A percentile compares a stretch with the other conserved stretches of the same genome.
Evolutionary conservation across 176 grass and related monocot genomes (phyloP).

Genomic region (Zea luxurians): DNA sequence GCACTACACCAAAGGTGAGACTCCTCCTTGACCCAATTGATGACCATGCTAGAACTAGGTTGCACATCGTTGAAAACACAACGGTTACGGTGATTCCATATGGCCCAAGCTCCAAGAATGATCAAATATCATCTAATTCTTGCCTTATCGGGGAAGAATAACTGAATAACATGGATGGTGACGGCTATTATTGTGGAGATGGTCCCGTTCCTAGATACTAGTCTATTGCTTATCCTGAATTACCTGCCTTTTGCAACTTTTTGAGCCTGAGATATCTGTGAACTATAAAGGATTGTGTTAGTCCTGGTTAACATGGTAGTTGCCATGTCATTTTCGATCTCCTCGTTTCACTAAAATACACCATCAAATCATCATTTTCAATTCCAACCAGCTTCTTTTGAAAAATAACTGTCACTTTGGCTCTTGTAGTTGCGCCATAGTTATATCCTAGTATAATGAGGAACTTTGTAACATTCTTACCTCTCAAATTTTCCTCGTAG

Average conservation of each 20-base stretch:
- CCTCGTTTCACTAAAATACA: background rate
- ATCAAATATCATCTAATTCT: background rate
- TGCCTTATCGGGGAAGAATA: background rate
- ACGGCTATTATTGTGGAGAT: background rate
- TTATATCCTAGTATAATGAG: background rate
- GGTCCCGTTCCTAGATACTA: background rate
- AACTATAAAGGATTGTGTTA: background rate
- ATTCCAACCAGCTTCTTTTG: background rate
- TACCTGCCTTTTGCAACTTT: slow-evolving; percentile 3
- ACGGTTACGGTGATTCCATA: no score
- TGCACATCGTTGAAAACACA: no score
- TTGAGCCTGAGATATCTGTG: background rate
- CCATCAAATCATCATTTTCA: slow-evolving; percentile 12
- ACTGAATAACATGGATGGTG: background rate
- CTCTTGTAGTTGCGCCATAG: background rate
- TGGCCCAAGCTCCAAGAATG: no score
- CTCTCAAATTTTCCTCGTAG: slow-evolving; percentile 17
- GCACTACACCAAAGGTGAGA: no score
- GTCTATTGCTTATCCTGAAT: background rate
- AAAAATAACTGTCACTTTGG: background rate
- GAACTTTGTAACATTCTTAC: slow-evolving; percentile 9
- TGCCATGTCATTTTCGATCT: slow-evolving; percentile 5
- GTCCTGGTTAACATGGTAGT: background rate
- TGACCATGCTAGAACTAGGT: no score
- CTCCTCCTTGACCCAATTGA: no score